Evolutionary conservation across 2,329 filamentous ascomycete genomes (phyloP), one percentile per base, ranked within the genome.

Genomic region (Tolypocladium tropicale): DNA sequence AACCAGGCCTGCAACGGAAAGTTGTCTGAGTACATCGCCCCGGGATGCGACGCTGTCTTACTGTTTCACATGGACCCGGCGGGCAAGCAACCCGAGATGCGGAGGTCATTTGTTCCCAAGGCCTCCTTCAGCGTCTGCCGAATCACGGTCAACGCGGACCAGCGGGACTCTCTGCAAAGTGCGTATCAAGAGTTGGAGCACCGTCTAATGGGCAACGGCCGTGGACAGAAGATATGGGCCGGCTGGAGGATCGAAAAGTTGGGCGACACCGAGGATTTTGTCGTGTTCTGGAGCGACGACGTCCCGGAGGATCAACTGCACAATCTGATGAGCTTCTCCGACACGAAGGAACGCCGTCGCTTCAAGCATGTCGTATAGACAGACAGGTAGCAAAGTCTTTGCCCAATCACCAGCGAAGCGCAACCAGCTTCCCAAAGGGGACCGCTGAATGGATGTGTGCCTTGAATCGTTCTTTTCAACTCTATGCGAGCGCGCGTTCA

Each of bases 221-320:
- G 65, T 18, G 69, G 67, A 18, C 62, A 67, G 39, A 62, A 61
- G 32, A 61, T 74, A 23, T 73, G 70, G 60, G 70, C 63, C 18
- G 74, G 72, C 2, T 78, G 76, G 72, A 70, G 69, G 53, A 67
- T 74, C 32, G 76, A 78, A 53, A 72, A 68, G 56, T 62, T 66
- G 4, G 64, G 62, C 3, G 67, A 66, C 0, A 57, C 58, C 3
- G 65, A 70, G 52, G 72, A 76, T 54, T 67, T 76, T 30, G 63
- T 78, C 43, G 63, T 78, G 46, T 71, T 76, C 53, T 67, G 66
- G 62, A 72, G 70, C 5, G 70, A 70, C 61, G 63, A 67, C 18
- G 67, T 70, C 32, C 64, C 71, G 10, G 67, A 73, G 55, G 67
- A 63, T 23, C 65, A 71, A 52, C 57, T 64, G 54, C 67, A 66